Base-by-base conservation (phyloP, 495 filamentous ascomycete genomes). In the Aspergillus funiculosus region DNA sequence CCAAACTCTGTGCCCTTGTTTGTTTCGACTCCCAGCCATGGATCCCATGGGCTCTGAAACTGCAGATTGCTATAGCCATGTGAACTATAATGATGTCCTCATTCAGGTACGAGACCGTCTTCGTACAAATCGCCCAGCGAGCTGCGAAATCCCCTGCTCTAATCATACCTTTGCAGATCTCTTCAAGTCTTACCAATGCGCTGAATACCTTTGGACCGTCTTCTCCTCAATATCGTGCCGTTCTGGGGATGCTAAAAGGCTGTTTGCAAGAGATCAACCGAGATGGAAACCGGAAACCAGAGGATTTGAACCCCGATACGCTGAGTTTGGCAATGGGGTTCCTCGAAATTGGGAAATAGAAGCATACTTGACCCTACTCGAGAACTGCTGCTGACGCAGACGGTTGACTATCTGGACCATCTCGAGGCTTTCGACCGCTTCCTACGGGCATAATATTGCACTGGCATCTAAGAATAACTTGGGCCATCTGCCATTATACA, bases 301-400 rank as follows among this genome's bases (percentile, higher is more conserved):
- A 35, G 10, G 28, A 51, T 11, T 29, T 69, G 10, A 62, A 73
- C 42, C 49, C 62, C 1, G 62, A 68, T 35, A 57, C 55, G 39
- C 34, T 73, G 26, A 66, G 52, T 48, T 10, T 54, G 24, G 68
- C 68, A 0, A 69, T 73, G 69, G 58, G 56, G n/a, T 67, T 67
- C 38, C 35, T 73, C 25, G 52, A 64, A 6, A 59, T 69, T 38
- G 63, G 56, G 42, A 52, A 54, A 52, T 61, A 55, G 39, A 36
- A 34, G 20, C 14, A 25, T 10, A 4, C 18, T 13, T 15, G 13
- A 15, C 30, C 30, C 14, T n/a, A n/a, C n/a, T n/a, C n/a, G n/a
- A n/a, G n/a, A n/a, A n/a, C n/a, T n/a, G n/a, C n/a, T n/a, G n/a
- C n/a, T n/a, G n/a, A n/a, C n/a, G n/a, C n/a, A n/a, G n/a, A n/a